Conservation (phyloP, 495 filamentous ascomycete species). For the Xylaria scruposa region DNA sequence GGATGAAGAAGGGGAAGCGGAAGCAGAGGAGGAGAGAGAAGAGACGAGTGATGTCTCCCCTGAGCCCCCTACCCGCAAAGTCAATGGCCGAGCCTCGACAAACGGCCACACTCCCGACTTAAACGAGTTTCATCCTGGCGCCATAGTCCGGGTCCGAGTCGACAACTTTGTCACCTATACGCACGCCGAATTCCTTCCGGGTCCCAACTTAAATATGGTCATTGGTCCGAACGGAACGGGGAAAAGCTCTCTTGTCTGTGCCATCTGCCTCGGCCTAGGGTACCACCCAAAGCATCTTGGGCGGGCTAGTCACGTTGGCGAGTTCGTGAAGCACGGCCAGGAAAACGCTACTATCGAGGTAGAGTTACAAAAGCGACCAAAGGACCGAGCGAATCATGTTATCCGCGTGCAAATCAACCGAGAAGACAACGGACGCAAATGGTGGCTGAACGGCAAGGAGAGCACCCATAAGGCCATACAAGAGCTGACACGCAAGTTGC, state of each 20-base stretch:
- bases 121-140: constrained; percentile 71
- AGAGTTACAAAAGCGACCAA: constrained; percentile 70
- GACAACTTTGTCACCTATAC: constrained; percentile 96
- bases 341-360: constrained; percentile 84
- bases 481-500: constrained; percentile 68
- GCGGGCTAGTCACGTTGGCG: constrained; percentile 80
- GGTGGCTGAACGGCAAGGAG: constrained; percentile 69
- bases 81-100: constrained; percentile 29
- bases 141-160: constrained; percentile 87
- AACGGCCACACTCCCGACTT: constrained; percentile 21
- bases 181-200: constrained; percentile 84
- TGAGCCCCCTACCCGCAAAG: neutral
- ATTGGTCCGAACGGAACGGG: constrained; percentile 98
- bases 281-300: constrained; percentile 85
- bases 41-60: constrained; percentile 19
- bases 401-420: constrained; percentile 77
- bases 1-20: constrained; percentile 14
- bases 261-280: constrained; percentile 92
- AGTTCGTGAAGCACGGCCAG: constrained; percentile 92
- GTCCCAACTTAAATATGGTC: constrained; percentile 96
- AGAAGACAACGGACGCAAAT: constrained; percentile 80
- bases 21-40: constrained; percentile 22
- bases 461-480: constrained; percentile 65
- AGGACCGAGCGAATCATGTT: constrained; percentile 65
- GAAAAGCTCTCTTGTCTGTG: constrained; percentile 97